Percentiles rank a stretch among this genome's conserved stretches.
Evolutionary conservation across 345 rosid genomes (phyloP).

Genomic region (Ailanthus altissimus): DNA sequence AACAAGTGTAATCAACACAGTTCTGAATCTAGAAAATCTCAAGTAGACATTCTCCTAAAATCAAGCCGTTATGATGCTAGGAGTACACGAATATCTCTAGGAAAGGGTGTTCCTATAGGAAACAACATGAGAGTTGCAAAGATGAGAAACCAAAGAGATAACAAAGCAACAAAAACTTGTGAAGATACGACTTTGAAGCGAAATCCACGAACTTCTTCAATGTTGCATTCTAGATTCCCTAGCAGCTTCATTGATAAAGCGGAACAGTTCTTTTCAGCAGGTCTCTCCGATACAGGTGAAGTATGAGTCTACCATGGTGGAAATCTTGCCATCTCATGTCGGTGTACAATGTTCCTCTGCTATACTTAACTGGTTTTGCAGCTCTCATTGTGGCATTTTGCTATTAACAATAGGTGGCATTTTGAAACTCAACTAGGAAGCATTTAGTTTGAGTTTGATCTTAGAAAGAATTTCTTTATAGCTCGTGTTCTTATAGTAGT

Average conservation of each 20-base stretch:
- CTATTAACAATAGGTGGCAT: not conserved
- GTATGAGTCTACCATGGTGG: not conserved
- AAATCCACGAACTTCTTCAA: constrained; percentile 36
- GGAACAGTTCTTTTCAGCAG: constrained; percentile 61
- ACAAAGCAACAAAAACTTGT: constrained; percentile 41
- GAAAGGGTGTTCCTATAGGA: constrained; percentile 39
- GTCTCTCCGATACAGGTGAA: constrained; percentile 3
- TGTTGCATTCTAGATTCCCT: constrained; percentile 61
- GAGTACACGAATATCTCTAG: constrained; percentile 31
- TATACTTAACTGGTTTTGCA: not conserved
- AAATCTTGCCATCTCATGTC: not conserved
- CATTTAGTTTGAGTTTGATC: not conserved
- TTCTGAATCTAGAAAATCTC: constrained; percentile 42
- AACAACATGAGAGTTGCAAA: constrained; percentile 44
- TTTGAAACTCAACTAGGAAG: not conserved
- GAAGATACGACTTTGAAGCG: constrained; percentile 46
- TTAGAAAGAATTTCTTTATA: too few relatives aligned
- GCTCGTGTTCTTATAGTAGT: not conserved
- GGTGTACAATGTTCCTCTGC: not conserved
- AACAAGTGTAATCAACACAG: constrained; percentile 42
- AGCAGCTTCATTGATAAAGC: constrained; percentile 56
- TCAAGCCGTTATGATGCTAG: constrained; percentile 40
- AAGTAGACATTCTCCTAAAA: constrained; percentile 37
- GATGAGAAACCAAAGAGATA: constrained; percentile 53
- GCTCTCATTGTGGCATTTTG: not conserved